Evolutionary conservation across 768 basidiomycete species (phyloP), one percentile per base, ranked within the genome.

Genomic region (Lanmaoa pseudosensibilis): DNA sequence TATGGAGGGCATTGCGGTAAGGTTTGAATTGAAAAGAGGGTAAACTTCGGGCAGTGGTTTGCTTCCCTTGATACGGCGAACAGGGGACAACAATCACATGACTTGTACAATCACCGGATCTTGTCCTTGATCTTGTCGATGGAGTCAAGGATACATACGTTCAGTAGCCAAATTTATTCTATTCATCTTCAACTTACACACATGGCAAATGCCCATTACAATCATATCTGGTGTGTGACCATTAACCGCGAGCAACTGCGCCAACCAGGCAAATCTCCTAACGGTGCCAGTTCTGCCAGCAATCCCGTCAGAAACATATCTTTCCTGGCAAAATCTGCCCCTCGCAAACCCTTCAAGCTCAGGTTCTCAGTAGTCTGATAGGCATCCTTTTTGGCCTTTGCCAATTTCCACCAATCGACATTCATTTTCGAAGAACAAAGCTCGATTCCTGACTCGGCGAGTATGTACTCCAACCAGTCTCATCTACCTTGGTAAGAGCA

Each of bases 1-100:
- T 54, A 75, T 68, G 41, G 56, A 25, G 52, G 54, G 47, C 41
- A 53, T 49, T 23, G 6, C 19, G 33, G 18, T 12, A 32, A 44
- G 21, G 49, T 30, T 21, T 13, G 39, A 40, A 44, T 21, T n/a
- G 38, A 46, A 15, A n/a, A 37, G 21, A 41, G n/a, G 32, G 11
- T 57, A 23, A 32, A 16, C n/a, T n/a, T 46, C 21, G 27, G 18
- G 39, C 13, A 7, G 5, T 32, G 33, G 47, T 45, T 30, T 10
- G 18, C 9, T 25, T 8, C 37, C 18, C n/a, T n/a, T n/a, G 16
- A 38, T n/a, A 11, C 13, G 10, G 12, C 13, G 12, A 23, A 34
- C 52, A 54, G 56, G 63, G 36, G 58, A 57, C 21, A 27, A 48
- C 37, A 67, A 67, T 67, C 66, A 67, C 66, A 65, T 67, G 65